Percentiles rank a stretch among this genome's conserved stretches.
These are phyloP conservation scores for Penstemon eatonii DNA, from an alignment of 257 asterid species.

Conservation along the genomic window DNA sequence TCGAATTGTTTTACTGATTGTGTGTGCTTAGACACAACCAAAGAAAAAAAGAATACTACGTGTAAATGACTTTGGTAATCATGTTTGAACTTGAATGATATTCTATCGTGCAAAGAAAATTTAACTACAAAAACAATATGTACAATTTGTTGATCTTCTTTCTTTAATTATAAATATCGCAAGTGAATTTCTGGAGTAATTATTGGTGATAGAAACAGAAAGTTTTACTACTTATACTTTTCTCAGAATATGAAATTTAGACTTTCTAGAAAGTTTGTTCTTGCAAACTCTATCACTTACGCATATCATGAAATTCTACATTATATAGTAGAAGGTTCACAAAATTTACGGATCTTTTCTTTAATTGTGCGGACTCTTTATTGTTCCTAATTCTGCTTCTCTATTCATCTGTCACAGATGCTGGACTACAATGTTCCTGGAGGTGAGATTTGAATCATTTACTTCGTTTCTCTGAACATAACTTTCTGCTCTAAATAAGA, in stretches of 20 bases:
- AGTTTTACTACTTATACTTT: not conserved
- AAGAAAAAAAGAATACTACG: not conserved
- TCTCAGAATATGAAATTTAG: not conserved
- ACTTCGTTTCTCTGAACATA: not conserved
- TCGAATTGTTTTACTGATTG: slow-evolving; percentile 24
- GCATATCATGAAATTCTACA: slow-evolving; percentile 2
- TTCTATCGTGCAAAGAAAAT: slow-evolving; percentile 2
- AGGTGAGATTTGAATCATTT: slow-evolving; percentile 34
- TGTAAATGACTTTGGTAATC: not conserved
- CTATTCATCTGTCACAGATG: slow-evolving; percentile 45
- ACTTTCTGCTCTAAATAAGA: not conserved
- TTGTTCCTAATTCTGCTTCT: not conserved
- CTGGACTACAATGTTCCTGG: slow-evolving; percentile 75
- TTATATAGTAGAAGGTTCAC: not conserved
- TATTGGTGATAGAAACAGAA: not conserved
- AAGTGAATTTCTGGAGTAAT: not conserved
- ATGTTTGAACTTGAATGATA: slow-evolving; percentile 11
- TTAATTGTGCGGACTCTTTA: too few species aligned
- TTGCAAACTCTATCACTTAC: not conserved
- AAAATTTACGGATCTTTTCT: not conserved
- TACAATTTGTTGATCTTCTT: not conserved
- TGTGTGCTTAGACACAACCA: slow-evolving; percentile 5
- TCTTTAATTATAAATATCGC: not conserved
- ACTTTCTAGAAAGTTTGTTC: slow-evolving; percentile 4
- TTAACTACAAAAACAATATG: slow-evolving; percentile 5